These are phyloP conservation scores for Sarocladium strictum DNA, from an alignment of 2,329 filamentous ascomycete species.

Conservation along the genomic window DNA sequence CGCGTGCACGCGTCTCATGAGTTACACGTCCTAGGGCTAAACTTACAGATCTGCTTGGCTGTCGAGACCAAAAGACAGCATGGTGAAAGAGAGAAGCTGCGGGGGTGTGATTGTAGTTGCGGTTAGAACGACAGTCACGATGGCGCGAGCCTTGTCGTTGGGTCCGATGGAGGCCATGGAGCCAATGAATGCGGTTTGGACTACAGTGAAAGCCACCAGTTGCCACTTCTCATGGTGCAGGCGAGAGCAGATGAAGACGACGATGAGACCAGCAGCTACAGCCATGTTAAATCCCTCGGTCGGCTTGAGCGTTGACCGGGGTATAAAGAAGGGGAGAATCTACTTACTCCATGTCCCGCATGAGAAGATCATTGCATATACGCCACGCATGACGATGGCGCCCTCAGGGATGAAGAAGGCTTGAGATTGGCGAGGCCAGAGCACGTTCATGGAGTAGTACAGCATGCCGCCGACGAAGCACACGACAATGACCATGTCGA, in stretches of 20 bases:
- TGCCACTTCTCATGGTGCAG: slow-evolving; percentile 31
- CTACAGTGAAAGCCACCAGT: slow-evolving; percentile 24
- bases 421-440: slow-evolving; percentile 23
- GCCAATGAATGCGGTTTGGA: slow-evolving; percentile 29
- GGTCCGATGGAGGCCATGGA: slow-evolving; percentile 26
- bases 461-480: slow-evolving; percentile 26
- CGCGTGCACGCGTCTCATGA: not conserved
- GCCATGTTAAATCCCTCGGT: no score
- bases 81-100: slow-evolving; percentile 26
- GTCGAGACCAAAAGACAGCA: slow-evolving; percentile 27
- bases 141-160: slow-evolving; percentile 26
- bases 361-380: slow-evolving; percentile 22
- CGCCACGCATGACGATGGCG: slow-evolving; percentile 19
- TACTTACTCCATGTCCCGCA: slow-evolving; percentile 22
- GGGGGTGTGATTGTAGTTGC: slow-evolving; percentile 25
- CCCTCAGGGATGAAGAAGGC: slow-evolving; percentile 19
- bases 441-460: slow-evolving; percentile 25
- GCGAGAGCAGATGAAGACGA: slow-evolving; percentile 21
- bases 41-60: slow-evolving; percentile 27
- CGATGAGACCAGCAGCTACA: slow-evolving; percentile 21
- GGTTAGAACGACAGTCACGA: slow-evolving; percentile 24
- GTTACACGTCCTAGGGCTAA: no score
- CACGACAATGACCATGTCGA: slow-evolving; percentile 24
- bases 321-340: not conserved
- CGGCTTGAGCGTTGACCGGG: not conserved